Conservation (phyloP, 2,329 filamentous ascomycete species). For the Calonectria hawksworthii region DNA sequence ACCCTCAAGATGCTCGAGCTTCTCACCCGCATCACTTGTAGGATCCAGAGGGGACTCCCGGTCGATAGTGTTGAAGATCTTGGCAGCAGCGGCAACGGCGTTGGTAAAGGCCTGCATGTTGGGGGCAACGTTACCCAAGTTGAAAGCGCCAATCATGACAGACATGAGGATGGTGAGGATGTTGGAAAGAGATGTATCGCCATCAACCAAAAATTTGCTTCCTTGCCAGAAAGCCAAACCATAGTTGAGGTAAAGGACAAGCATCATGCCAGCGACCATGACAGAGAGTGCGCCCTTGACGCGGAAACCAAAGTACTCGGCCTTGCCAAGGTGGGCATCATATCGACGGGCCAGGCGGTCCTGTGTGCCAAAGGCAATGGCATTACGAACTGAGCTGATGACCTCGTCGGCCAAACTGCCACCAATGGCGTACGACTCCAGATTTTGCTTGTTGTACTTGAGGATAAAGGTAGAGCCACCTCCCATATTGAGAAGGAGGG, state of each 20-base stretch:
- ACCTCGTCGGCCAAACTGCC: constrained; percentile 95
- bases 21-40: constrained; percentile 76
- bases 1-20: constrained; percentile 80
- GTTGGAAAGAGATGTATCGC: constrained; percentile 75
- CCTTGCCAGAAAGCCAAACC: constrained; percentile 92
- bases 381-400: constrained; percentile 92
- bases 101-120: constrained; percentile 90
- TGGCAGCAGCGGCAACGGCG: constrained; percentile 85
- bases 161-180: constrained; percentile 90
- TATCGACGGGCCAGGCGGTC: constrained; percentile 92
- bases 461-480: constrained; percentile 80
- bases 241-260: constrained; percentile 88
- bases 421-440: constrained; percentile 85
- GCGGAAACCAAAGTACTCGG: constrained; percentile 82
- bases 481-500: constrained; percentile 84
- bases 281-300: constrained; percentile 79
- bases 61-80: constrained; percentile 96
- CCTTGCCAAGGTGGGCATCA: constrained; percentile 78
- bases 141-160: constrained; percentile 94
- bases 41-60: constrained; percentile 88
- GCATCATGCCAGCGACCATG: constrained; percentile 89
- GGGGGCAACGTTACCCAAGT: constrained; percentile 87
- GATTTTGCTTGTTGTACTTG: constrained; percentile 82
- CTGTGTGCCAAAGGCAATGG: constrained; percentile 93
- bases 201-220: constrained; percentile 78